Percentiles rank a stretch among this genome's conserved stretches.
These are phyloP conservation scores for Saccharomycopsis hybrid DNA, from an alignment of 1,139 yeast species.

Conservation along the genomic window DNA sequence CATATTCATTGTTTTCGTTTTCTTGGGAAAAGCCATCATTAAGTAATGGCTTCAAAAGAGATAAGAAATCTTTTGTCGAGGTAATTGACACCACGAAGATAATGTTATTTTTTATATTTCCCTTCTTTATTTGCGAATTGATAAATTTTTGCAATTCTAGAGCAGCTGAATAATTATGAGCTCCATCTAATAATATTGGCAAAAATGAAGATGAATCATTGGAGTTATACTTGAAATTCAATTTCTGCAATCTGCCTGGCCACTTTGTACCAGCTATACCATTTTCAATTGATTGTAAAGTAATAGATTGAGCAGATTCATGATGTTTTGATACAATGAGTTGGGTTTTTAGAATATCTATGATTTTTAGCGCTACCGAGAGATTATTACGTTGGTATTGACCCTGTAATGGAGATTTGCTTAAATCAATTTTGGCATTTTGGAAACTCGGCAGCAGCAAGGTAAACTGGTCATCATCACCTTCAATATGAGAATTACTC, in stretches of 20 bases:
- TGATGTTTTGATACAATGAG: neutral
- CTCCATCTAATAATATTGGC: conserved; percentile 71
- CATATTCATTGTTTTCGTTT: neutral
- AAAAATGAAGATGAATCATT: conserved; percentile 25
- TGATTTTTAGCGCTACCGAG: conserved; percentile 57
- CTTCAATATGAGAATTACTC: neutral
- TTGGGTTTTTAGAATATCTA: conserved; percentile 34
- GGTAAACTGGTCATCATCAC: too few relatives aligned
- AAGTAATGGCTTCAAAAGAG: conserved; percentile 47
- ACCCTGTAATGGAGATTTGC: conserved; percentile 50
- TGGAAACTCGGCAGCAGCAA: too few relatives aligned
- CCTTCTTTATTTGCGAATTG: conserved; percentile 24
- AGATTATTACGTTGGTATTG: conserved; percentile 66
- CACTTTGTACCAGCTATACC: conserved; percentile 51
- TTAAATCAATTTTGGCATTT: neutral
- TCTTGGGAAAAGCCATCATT: conserved; percentile 22
- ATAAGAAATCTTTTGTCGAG: conserved; percentile 55
- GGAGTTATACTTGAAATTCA: conserved; percentile 28
- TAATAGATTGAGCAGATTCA: conserved; percentile 23
- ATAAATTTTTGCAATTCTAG: conserved; percentile 49
- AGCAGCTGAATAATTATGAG: conserved; percentile 87
- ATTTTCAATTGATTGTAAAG: conserved; percentile 32
- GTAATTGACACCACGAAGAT: conserved; percentile 72
- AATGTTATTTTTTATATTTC: conserved; percentile 32
- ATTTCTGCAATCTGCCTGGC: conserved; percentile 58